Conservation (phyloP, 495 filamentous ascomycete genomes). For the Aspergillus baeticus region DNA sequence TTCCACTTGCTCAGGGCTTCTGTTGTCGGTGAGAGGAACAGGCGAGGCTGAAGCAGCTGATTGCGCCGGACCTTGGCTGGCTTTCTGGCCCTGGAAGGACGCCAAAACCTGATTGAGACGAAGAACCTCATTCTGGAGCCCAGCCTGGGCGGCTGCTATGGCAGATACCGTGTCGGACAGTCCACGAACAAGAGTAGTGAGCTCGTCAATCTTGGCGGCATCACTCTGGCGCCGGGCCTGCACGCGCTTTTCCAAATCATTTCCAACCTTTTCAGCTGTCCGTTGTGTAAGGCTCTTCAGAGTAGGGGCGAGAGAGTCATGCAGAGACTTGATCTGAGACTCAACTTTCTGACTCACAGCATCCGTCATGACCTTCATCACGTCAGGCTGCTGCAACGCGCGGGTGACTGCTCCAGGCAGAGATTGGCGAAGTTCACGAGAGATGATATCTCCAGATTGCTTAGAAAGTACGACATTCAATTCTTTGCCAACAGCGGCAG, state of each 20-base stretch:
- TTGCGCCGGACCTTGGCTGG: neutral
- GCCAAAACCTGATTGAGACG: constrained; percentile 43
- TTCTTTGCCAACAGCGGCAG: constrained; percentile 59
- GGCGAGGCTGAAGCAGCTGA: constrained; percentile 14
- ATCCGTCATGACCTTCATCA: constrained; percentile 70
- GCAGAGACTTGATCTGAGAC: constrained; percentile 61
- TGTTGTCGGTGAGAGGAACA: constrained; percentile 35
- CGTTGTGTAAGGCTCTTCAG: constrained; percentile 61
- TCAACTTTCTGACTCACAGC: constrained; percentile 68
- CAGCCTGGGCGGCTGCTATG: constrained; percentile 64
- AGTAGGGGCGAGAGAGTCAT: constrained; percentile 60
- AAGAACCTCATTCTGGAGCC: constrained; percentile 60
- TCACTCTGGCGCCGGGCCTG: constrained; percentile 68
- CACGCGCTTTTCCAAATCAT: constrained; percentile 65
- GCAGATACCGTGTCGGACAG: constrained; percentile 70
- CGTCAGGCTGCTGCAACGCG: constrained; percentile 66
- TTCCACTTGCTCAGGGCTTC: constrained; percentile 63
- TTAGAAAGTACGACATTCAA: constrained; percentile 52
- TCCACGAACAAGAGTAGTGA: constrained; percentile 67
- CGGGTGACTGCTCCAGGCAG: constrained; percentile 56
- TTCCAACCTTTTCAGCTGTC: constrained; percentile 57
- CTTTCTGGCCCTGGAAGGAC: constrained; percentile 11
- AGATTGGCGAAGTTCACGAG: constrained; percentile 52
- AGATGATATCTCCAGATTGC: constrained; percentile 48
- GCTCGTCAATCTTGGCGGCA: constrained; percentile 75